Percentiles rank a stretch among this genome's conserved stretches.
Evolutionary conservation across 1,284 basidiomycete genomes (phyloP).

Genomic region (Somion occarium): DNA sequence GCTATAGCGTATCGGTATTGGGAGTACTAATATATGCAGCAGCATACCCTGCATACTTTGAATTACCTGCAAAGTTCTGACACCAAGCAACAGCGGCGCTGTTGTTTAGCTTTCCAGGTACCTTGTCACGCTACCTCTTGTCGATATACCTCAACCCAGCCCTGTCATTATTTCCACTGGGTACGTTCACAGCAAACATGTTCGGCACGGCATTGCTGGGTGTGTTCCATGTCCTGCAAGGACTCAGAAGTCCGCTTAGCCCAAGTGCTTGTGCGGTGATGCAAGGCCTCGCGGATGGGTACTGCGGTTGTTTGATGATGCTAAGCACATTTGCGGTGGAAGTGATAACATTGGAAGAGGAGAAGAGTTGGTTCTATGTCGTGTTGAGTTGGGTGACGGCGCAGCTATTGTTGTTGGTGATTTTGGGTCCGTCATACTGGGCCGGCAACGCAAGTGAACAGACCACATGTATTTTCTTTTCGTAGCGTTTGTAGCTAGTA

Average conservation of each 20-base stretch:
- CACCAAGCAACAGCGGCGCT: constrained; percentile 85
- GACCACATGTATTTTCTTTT: constrained; percentile 32
- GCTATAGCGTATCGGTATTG: constrained; percentile 42
- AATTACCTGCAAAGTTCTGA: constrained; percentile 66
- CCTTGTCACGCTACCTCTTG: constrained; percentile 80
- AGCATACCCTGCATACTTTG: constrained; percentile 75
- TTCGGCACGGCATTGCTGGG: constrained; percentile 76
- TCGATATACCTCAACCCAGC: constrained; percentile 70
- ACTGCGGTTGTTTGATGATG: constrained; percentile 93
- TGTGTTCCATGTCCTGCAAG: constrained; percentile 68
- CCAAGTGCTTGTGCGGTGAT: constrained; percentile 63
- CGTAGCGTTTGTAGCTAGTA: no score
- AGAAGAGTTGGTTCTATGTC: constrained; percentile 66
- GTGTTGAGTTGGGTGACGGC: constrained; percentile 64
- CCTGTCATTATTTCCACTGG: constrained; percentile 68
- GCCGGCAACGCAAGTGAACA: constrained; percentile 38
- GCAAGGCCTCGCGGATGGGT: constrained; percentile 84
- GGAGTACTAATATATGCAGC: constrained; percentile 59
- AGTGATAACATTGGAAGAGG: constrained; percentile 51
- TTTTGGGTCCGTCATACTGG: constrained; percentile 73
- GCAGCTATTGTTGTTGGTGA: constrained; percentile 71
- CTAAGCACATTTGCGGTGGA: constrained; percentile 93
- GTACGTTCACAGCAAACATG: constrained; percentile 87
- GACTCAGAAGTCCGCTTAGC: constrained; percentile 40
- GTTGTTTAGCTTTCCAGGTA: constrained; percentile 86